Evolutionary conservation across 2,329 filamentous ascomycete species (phyloP).

Genomic region (Acephala macrosclerotiorum): DNA sequence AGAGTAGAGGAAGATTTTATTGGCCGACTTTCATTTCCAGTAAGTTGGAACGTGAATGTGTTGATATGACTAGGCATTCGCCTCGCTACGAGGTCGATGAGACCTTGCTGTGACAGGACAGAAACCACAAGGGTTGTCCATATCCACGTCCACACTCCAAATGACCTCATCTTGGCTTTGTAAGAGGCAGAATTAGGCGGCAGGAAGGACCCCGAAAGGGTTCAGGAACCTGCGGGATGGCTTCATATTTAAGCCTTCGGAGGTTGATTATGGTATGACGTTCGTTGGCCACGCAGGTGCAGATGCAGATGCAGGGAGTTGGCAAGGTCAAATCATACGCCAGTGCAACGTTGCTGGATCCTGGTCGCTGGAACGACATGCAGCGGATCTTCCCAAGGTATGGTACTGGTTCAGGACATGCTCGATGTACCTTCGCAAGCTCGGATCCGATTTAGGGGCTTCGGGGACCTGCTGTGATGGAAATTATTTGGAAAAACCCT

Average conservation of each 20-base stretch:
- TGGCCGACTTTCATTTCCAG: constrained; percentile 15
- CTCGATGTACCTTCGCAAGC: no score
- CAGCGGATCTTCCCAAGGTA: no score
- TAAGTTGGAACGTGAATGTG: constrained; percentile 30
- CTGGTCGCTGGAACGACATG: no score
- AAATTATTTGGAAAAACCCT: no score
- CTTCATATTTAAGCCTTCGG: background rate
- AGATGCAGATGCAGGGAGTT: constrained; percentile 1
- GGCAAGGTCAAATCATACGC: background rate
- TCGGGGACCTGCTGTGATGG: no score
- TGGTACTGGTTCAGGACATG: no score
- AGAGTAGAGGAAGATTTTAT: background rate
- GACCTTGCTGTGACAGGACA: constrained; percentile 29
- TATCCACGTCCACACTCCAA: background rate
- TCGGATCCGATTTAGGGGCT: no score
- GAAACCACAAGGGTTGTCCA: constrained; percentile 2
- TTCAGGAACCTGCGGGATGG: background rate
- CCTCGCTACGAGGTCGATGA: constrained; percentile 30
- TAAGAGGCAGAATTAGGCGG: background rate
- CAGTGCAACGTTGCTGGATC: background rate
- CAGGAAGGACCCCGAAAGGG: background rate
- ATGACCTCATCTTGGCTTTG: background rate
- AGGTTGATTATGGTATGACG: constrained; percentile 1
- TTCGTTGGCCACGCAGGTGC: constrained; percentile 7
- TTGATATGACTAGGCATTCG: constrained; percentile 33